Conservation (phyloP, 768 basidiomycete species). For the Lentinula detonsa region DNA sequence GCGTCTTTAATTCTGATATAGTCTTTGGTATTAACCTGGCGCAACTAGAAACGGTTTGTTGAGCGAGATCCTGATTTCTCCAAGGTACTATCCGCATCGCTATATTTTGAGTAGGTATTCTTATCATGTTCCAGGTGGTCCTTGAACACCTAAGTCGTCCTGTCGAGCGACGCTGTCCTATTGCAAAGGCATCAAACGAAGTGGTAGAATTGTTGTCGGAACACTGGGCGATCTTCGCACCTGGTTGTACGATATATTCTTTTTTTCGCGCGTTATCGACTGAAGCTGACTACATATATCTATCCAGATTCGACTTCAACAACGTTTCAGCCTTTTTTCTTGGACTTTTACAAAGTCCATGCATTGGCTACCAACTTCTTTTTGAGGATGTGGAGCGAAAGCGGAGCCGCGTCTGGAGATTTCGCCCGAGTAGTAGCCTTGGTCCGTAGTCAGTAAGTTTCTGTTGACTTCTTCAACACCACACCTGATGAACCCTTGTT, state of each 20-base stretch:
- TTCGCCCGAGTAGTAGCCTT: slow-evolving; percentile 74
- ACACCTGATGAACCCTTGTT: slow-evolving; percentile 2
- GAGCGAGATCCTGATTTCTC: slow-evolving; percentile 70
- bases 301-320: slow-evolving; percentile 69
- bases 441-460: slow-evolving; percentile 77
- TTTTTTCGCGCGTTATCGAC: slow-evolving; percentile 1
- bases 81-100: slow-evolving; percentile 37
- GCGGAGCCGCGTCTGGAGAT: slow-evolving; percentile 69
- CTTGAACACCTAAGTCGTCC: slow-evolving; percentile 77
- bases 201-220: slow-evolving; percentile 80
- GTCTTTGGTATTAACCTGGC: background rate
- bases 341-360: slow-evolving; percentile 80
- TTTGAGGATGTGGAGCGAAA: slow-evolving; percentile 90
- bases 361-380: slow-evolving; percentile 80
- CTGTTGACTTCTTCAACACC: background rate
- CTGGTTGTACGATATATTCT: slow-evolving; percentile 56
- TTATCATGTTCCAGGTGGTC: slow-evolving; percentile 44
- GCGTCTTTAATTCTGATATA: slow-evolving; percentile 16
- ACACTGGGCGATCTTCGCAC: slow-evolving; percentile 81
- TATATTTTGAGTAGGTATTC: slow-evolving; percentile 3
- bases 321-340: slow-evolving; percentile 81
- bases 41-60: slow-evolving; percentile 56
- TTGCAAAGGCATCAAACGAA: slow-evolving; percentile 80
- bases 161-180: slow-evolving; percentile 69
- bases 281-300: slow-evolving; percentile 1